phyloP scores from a whole-genome alignment of 306 rosid genomes.

The Dalbergia cultrata region DNA sequence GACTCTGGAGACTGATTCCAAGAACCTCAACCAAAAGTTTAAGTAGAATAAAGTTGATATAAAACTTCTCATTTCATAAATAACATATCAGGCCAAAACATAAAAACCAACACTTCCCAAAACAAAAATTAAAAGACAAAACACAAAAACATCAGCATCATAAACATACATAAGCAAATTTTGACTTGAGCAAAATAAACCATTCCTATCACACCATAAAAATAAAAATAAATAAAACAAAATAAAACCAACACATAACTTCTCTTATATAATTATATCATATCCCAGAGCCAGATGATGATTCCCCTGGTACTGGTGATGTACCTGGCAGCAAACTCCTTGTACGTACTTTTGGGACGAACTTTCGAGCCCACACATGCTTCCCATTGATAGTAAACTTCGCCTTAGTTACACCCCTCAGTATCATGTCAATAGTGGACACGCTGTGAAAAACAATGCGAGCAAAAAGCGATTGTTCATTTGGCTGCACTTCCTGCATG shows the following conservation, averaged over 20 bases:
- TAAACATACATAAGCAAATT: neutral
- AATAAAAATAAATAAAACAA: too few species aligned
- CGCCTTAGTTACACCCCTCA: conserved; percentile 56
- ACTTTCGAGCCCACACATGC: conserved; percentile 79
- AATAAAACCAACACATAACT: too few species aligned
- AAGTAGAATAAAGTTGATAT: neutral
- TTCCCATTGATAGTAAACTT: conserved; percentile 79
- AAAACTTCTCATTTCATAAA: neutral
- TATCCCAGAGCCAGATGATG: neutral
- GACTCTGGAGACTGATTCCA: neutral
- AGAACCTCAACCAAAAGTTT: neutral
- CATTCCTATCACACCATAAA: neutral
- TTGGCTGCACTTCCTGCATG: conserved; percentile 63
- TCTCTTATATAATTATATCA: too few species aligned
- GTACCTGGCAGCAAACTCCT: neutral
- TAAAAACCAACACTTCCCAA: neutral
- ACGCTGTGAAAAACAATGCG: conserved; percentile 56
- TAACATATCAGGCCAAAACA: neutral
- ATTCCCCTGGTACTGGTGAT: neutral
- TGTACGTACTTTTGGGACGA: conserved; percentile 56
- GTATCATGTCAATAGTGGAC: conserved; percentile 55
- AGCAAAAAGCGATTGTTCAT: conserved; percentile 72
- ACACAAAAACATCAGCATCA: neutral
- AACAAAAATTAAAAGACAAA: neutral
- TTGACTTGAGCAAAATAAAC: neutral